These are phyloP conservation scores for Mycena indigotica DNA, from an alignment of 768 basidiomycete species.

Conservation along the genomic window DNA sequence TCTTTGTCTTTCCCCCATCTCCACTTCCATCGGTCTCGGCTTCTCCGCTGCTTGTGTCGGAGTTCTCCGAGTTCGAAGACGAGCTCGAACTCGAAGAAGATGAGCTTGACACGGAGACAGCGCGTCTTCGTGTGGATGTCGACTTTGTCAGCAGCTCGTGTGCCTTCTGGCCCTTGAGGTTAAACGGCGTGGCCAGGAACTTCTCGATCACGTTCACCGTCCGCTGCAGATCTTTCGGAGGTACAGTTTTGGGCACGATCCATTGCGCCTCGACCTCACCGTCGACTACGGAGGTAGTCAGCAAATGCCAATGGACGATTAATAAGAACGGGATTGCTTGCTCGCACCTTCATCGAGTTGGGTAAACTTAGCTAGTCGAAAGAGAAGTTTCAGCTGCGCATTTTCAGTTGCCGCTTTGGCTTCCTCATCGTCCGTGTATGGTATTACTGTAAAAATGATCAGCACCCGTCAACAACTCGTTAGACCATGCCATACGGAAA, in stretches of 20 bases:
- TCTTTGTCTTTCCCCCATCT: constrained; percentile 66
- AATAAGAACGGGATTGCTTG: constrained; percentile 3
- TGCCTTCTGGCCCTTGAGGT: constrained; percentile 77
- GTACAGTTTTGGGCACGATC: constrained; percentile 76
- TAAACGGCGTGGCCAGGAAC: constrained; percentile 80
- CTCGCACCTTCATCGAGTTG: constrained; percentile 64
- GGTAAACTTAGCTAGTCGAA: constrained; percentile 76
- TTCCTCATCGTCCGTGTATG: constrained; percentile 72
- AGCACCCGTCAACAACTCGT: constrained; percentile 6
- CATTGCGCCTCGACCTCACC: constrained; percentile 67
- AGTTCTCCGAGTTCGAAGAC: constrained; percentile 42
- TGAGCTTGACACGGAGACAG: constrained; percentile 51
- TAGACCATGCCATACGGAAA: constrained; percentile 9
- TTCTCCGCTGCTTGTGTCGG: neutral
- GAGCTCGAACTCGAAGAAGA: too few relatives aligned
- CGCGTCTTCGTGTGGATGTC: constrained; percentile 30
- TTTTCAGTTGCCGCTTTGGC: constrained; percentile 79
- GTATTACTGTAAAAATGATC: constrained; percentile 58
- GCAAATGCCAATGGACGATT: constrained; percentile 10
- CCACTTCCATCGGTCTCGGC: constrained; percentile 35
- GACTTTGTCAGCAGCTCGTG: constrained; percentile 72
- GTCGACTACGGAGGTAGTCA: constrained; percentile 48
- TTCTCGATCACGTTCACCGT: constrained; percentile 78
- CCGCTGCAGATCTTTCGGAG: constrained; percentile 67
- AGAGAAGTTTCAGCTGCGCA: constrained; percentile 78